A percentile compares a stretch with the other conserved stretches of the same genome.
Conservation (phyloP, 306 rosid genomes). For the Hippophae rhamnoides region DNA sequence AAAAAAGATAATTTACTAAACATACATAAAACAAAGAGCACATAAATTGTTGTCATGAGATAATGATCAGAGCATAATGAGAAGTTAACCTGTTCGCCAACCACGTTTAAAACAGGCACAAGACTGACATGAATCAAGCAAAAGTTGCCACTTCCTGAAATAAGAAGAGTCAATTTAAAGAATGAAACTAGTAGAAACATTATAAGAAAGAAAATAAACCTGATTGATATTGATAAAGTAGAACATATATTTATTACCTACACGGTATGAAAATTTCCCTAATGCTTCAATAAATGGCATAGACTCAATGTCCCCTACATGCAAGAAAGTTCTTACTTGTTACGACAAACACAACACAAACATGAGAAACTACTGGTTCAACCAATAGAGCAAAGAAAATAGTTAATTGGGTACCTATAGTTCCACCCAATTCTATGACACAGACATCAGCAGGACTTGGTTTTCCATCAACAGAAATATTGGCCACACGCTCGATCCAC, state of each 20-base stretch:
- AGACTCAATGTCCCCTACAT: conserved; percentile 42
- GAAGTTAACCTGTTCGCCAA: conserved; percentile 40
- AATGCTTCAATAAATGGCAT: conserved; percentile 50
- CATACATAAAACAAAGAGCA: conserved; percentile 10
- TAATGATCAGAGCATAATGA: background rate
- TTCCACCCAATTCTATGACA: conserved; percentile 46
- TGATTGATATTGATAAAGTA: background rate
- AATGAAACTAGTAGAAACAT: background rate
- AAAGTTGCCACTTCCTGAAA: conserved; percentile 34
- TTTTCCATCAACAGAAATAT: conserved; percentile 33
- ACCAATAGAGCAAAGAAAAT: background rate
- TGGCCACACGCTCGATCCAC: conserved; percentile 41
- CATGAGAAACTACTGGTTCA: conserved; percentile 1
- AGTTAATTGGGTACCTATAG: conserved; percentile 28
- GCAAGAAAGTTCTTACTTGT: conserved; percentile 16
- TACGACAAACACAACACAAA: conserved; percentile 1
- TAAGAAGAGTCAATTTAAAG: background rate
- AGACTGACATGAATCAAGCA: conserved; percentile 49
- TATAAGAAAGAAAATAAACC: background rate
- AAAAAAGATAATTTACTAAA: conserved; percentile 9
- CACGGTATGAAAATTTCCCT: conserved; percentile 44
- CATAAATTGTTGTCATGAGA: background rate
- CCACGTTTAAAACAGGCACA: conserved; percentile 41
- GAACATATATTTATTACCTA: conserved; percentile 22
- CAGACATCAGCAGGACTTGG: conserved; percentile 44